These are phyloP conservation scores for Paramecium sonneborni DNA, from an alignment of 73 alveolate species.

Conservation along the genomic window DNA sequence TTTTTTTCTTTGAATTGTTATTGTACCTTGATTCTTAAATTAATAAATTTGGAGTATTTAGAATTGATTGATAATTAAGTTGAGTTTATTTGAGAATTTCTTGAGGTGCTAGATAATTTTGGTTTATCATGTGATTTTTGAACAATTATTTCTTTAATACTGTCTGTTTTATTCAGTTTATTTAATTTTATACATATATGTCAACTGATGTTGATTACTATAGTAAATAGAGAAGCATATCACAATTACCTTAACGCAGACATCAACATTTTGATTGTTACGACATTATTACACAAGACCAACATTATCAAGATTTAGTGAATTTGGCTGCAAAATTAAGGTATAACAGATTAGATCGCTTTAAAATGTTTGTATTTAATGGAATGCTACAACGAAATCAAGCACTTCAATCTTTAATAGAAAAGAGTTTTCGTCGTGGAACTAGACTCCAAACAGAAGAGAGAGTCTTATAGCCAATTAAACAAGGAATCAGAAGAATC, in stretches of 20 bases:
- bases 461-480: background rate
- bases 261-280: slow-evolving; percentile 1
- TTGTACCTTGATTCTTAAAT: background rate
- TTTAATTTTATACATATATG: slow-evolving; percentile 42
- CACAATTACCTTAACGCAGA: background rate
- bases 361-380: background rate
- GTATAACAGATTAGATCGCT: slow-evolving; percentile 13
- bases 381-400: background rate
- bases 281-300: background rate
- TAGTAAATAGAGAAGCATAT: background rate
- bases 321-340: slow-evolving; percentile 16
- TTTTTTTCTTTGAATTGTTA: background rate
- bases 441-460: background rate
- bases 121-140: background rate
- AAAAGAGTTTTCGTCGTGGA: background rate
- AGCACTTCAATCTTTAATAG: background rate
- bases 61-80: too few species aligned
- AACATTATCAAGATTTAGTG: slow-evolving; percentile 4
- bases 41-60: background rate
- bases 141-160: background rate
- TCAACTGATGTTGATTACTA: slow-evolving; percentile 20
- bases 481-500: background rate
- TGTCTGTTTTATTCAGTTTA: slow-evolving; percentile 29
- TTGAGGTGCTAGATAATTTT: background rate
- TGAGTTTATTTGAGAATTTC: background rate